phyloP scores from a whole-genome alignment of 345 rosid species.

The Eucalyptus shirleyi region DNA sequence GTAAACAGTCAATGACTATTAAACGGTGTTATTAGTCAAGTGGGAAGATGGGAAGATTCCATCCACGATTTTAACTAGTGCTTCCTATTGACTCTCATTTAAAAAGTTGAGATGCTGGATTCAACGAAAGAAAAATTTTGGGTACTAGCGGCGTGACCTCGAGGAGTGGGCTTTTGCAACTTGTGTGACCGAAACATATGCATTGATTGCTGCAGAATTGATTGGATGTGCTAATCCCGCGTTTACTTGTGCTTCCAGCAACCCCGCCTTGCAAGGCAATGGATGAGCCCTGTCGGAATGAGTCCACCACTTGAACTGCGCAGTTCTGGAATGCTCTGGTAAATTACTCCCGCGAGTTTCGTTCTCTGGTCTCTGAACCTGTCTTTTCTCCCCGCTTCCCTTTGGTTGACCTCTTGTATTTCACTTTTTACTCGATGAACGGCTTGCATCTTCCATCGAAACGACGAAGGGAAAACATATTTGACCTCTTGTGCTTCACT shows the following conservation, averaged over 20 bases:
- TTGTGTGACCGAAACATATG: background rate
- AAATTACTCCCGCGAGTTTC: background rate
- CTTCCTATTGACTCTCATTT: background rate
- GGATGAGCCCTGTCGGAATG: background rate
- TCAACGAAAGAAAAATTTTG: background rate
- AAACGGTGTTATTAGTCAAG: background rate
- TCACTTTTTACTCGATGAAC: background rate
- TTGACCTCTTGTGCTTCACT: background rate
- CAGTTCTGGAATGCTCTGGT: background rate
- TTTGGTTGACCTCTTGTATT: background rate
- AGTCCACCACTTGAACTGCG: background rate
- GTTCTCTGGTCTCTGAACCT: background rate
- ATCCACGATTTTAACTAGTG: background rate
- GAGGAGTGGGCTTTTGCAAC: background rate
- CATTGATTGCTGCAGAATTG: background rate
- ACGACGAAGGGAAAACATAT: background rate
- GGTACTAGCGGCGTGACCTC: background rate
- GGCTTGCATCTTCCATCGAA: background rate
- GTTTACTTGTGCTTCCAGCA: background rate
- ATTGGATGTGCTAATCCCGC: background rate
- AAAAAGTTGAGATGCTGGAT: background rate
- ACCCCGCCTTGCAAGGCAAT: background rate
- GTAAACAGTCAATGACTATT: background rate
- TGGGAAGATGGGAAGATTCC: background rate
- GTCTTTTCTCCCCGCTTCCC: background rate